A percentile compares a stretch with the other conserved stretches of the same genome.
Conservation (phyloP, 257 asterid genomes). For the Ophiorrhiza pumila region DNA sequence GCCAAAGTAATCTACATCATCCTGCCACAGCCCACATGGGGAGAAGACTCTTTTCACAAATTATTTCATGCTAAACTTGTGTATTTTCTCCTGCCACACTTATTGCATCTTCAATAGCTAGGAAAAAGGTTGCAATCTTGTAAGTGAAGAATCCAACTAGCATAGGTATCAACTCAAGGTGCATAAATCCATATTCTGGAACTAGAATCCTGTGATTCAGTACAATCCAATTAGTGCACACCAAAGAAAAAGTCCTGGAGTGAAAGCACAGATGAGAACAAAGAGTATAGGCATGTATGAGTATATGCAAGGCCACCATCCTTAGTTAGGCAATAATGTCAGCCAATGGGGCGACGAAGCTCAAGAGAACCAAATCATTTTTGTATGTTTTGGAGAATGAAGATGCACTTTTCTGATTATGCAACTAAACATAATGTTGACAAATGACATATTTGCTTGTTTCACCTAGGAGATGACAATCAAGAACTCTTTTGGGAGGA, state of each 20-base stretch:
- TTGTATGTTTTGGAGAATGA: not conserved
- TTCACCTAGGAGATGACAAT: not conserved
- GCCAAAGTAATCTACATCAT: too few relatives aligned
- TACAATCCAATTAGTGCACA: not conserved
- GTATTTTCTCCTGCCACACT: conserved; percentile 33
- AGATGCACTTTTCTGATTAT: not conserved
- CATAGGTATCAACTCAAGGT: conserved; percentile 81
- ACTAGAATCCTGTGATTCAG: conserved; percentile 60
- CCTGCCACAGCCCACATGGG: too few relatives aligned
- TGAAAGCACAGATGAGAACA: conserved; percentile 5
- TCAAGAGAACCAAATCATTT: not conserved
- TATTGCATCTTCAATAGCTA: conserved; percentile 64
- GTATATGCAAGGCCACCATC: not conserved
- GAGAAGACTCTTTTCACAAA: not conserved
- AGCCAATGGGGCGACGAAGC: not conserved
- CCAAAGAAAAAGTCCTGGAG: not conserved
- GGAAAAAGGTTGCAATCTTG: conserved; percentile 81
- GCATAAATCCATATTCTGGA: conserved; percentile 78
- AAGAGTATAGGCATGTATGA: not conserved
- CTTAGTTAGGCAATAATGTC: not conserved
- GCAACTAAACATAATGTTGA: not conserved
- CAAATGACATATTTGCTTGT: not conserved
- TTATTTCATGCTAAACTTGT: conserved; percentile 20
- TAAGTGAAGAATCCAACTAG: conserved; percentile 90
- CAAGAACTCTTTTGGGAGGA: not conserved